These are phyloP conservation scores for Leptomonas seymouri DNA, from an alignment of 208 protist species.

Conservation along the genomic window DNA sequence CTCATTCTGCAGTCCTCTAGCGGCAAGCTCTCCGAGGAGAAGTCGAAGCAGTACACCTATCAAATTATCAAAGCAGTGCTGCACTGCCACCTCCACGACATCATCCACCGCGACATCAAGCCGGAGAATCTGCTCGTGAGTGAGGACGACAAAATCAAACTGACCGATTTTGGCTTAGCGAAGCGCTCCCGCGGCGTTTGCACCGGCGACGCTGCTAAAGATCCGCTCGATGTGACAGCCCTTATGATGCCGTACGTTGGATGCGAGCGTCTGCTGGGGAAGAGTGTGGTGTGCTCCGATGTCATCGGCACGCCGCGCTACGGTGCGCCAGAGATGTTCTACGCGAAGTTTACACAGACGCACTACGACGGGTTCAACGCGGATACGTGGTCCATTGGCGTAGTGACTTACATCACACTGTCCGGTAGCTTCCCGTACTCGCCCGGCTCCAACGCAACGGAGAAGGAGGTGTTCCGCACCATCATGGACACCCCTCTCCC, in stretches of 20 bases:
- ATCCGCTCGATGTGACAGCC: slow-evolving; percentile 68
- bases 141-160: slow-evolving; percentile 87
- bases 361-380: slow-evolving; percentile 94
- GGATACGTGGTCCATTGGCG: slow-evolving; percentile 97
- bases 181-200: slow-evolving; percentile 82
- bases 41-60: slow-evolving; percentile 86
- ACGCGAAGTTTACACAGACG: slow-evolving; percentile 91
- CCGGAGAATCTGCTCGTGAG: slow-evolving; percentile 91
- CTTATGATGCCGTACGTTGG: slow-evolving; percentile 83
- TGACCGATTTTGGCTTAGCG: slow-evolving; percentile 92
- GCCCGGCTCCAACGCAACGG: slow-evolving; percentile 79
- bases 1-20: slow-evolving; percentile 81
- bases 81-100: slow-evolving; percentile 91
- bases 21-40: slow-evolving; percentile 83
- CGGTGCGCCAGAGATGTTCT: slow-evolving; percentile 92
- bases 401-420: slow-evolving; percentile 97
- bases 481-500: slow-evolving; percentile 90
- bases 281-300: slow-evolving; percentile 86
- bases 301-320: slow-evolving; percentile 92
- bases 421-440: slow-evolving; percentile 97
- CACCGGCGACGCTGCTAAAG: slow-evolving; percentile 53
- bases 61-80: slow-evolving; percentile 91
- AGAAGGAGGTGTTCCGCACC: slow-evolving; percentile 92
- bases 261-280: slow-evolving; percentile 81
- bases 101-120: slow-evolving; percentile 93